Base-by-base conservation (phyloP, 2,329 filamentous ascomycete species). In the Fusarium incarnatum region DNA sequence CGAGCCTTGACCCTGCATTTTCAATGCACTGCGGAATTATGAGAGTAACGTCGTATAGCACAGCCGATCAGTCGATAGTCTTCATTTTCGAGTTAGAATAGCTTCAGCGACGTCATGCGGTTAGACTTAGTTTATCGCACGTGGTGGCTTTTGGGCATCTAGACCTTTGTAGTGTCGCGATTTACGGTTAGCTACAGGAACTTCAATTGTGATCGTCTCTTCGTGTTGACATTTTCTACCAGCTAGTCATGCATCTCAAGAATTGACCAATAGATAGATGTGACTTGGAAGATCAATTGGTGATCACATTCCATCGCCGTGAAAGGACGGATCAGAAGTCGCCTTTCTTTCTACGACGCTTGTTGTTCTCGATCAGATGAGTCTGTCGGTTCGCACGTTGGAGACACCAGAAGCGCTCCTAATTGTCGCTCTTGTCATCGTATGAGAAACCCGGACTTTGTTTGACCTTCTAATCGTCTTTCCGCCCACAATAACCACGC, bases 1-100 rank as follows among this genome's bases (percentile, higher is more conserved):
- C 2, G 48, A 20, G 49, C 34, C 42, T 4, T 59, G 34, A 5
- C 53, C 54, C 28, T 60, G 54, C 32, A 44, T 48, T 40, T 32
- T 15, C 34, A 22, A 37, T 20, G 44, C 41, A 12, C 23, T 42
- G 15, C 34, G 7, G 16, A 48, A 27, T 48, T n/a, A 59, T 5
- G 16, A 32, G 34, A 48, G 60, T 8, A 20, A 54, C 8, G 54
- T 65, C 54, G 62, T 65, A 65, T 53, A 60, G 54, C 27, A 60
- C 23, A 50, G 62, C 49, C 60, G 53, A 32, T 65, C 32, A 25
- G 42, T 32, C 18, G n/a, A 25, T 11, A 23, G 4, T 64, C 15
- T 27, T 28, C 7, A 34, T 15, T 8, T 16, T n/a, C 11, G 12
- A 22, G 18, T 25, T 22, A 23, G 3, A 6, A 16, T 9, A 46